A percentile compares a stretch with the other conserved stretches of the same genome.
These are phyloP conservation scores for Gymnopilus junonius DNA, from an alignment of 768 basidiomycete genomes.

Conservation along the genomic window DNA sequence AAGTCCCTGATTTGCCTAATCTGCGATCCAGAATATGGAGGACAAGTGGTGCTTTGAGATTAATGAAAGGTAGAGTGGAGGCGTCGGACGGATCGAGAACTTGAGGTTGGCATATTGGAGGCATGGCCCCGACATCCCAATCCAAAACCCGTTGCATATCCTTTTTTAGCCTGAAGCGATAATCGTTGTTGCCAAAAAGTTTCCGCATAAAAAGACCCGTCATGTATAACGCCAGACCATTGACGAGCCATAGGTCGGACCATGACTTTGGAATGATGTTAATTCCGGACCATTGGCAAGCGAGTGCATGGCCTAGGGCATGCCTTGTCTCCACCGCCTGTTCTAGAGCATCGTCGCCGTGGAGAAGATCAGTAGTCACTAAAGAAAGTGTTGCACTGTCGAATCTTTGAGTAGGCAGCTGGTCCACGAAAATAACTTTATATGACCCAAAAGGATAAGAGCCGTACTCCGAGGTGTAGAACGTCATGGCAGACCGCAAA, in stretches of 20 bases:
- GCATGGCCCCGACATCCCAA: constrained; percentile 86
- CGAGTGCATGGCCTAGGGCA: constrained; percentile 83
- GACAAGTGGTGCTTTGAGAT: constrained; percentile 94
- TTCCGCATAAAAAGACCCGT: constrained; percentile 86
- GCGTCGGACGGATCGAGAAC: constrained; percentile 84
- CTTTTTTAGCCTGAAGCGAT: constrained; percentile 91
- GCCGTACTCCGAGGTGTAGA: constrained; percentile 89
- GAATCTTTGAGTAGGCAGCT: constrained; percentile 80
- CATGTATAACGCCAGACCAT: constrained; percentile 91
- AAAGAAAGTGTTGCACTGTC: constrained; percentile 86
- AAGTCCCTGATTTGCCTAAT: constrained; percentile 93
- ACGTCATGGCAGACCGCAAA: constrained; percentile 89
- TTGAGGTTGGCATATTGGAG: constrained; percentile 93
- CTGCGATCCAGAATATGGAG: constrained; percentile 94
- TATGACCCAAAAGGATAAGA: constrained; percentile 96
- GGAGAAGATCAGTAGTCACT: constrained; percentile 78
- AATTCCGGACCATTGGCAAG: constrained; percentile 96
- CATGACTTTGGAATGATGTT: constrained; percentile 93
- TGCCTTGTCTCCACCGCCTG: constrained; percentile 92
- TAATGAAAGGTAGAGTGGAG: constrained; percentile 82
- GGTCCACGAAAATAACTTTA: constrained; percentile 94
- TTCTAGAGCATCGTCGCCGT: constrained; percentile 89
- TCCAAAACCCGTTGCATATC: constrained; percentile 94
- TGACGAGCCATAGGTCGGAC: constrained; percentile 97
- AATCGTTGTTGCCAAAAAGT: constrained; percentile 95